Percentiles rank a stretch among this genome's conserved stretches.
phyloP scores from a whole-genome alignment of 2,329 filamentous ascomycete genomes.

The Aspergillus oerlinghausenensis region DNA sequence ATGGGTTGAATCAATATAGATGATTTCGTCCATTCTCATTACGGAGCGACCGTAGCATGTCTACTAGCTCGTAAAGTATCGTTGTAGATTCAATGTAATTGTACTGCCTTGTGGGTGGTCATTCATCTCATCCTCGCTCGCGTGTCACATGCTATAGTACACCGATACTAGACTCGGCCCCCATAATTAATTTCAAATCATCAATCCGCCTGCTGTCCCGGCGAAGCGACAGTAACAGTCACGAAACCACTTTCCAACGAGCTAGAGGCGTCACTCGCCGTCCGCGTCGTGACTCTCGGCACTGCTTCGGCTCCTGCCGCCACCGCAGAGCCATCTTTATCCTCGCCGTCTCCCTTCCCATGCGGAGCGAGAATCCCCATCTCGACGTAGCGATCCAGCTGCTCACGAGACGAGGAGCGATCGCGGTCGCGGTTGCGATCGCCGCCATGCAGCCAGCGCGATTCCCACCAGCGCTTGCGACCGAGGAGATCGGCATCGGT shows the following conservation, averaged over 20 bases:
- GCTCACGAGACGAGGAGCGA: slow-evolving; percentile 1
- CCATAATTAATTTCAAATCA: not conserved
- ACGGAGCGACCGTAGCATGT: too few relatives aligned
- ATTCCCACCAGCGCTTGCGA: slow-evolving; percentile 12
- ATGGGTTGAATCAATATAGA: not conserved
- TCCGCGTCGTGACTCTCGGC: not conserved
- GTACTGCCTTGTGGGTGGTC: too few relatives aligned
- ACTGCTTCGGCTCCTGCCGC: not conserved
- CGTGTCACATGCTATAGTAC: not conserved
- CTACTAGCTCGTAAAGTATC: not conserved
- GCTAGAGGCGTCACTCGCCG: not conserved
- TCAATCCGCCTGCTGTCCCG: not conserved
- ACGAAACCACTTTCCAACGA: not conserved
- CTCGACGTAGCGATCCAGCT: slow-evolving; percentile 6
- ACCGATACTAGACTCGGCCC: too few relatives aligned
- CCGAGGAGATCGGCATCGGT: slow-evolving; percentile 1
- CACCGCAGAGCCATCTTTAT: not conserved
- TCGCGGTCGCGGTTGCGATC: not conserved
- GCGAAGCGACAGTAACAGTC: not conserved
- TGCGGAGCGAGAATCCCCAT: slow-evolving; percentile 11
- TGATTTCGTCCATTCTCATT: not conserved
- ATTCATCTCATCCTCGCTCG: not conserved
- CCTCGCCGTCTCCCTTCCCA: not conserved
- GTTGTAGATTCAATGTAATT: not conserved
- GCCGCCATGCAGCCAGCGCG: slow-evolving; percentile 1